Evolutionary conservation across 768 basidiomycete species (phyloP).

Genomic region (Calocera cornea): DNA sequence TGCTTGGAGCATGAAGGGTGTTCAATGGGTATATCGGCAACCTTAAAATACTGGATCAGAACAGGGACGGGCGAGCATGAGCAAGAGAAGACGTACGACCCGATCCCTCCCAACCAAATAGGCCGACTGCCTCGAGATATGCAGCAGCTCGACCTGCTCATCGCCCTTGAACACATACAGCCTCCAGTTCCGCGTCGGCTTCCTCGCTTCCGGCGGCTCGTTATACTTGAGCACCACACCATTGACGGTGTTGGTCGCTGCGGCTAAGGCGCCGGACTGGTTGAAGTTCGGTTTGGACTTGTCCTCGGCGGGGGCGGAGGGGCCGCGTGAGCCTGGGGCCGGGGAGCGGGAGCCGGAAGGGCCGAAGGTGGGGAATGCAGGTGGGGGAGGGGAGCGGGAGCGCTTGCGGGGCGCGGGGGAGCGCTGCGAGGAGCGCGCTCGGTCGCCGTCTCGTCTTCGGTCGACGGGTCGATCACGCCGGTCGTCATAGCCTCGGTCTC

Average conservation of each 20-base stretch:
- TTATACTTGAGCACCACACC: constrained; percentile 84
- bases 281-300: constrained; percentile 83
- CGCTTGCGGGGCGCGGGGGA: constrained; percentile 2
- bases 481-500: constrained; percentile 7
- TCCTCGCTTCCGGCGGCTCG: constrained; percentile 94
- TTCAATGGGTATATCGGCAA: constrained; percentile 61
- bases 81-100: constrained; percentile 38
- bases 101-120: constrained; percentile 88
- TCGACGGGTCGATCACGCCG: not conserved
- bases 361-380: not conserved
- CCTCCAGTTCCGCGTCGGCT: constrained; percentile 74
- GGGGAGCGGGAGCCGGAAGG: constrained; percentile 28
- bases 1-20: constrained; percentile 98
- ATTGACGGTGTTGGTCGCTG: constrained; percentile 85
- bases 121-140: constrained; percentile 86
- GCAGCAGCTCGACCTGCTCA: constrained; percentile 80
- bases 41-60: constrained; percentile 23
- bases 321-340: constrained; percentile 32
- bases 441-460: not conserved
- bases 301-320: constrained; percentile 25
- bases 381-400: not conserved
- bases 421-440: not conserved
- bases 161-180: constrained; percentile 94
- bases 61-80: constrained; percentile 23
- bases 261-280: constrained; percentile 80